These are phyloP conservation scores for Aureobasidium melanogenum DNA, from an alignment of 2,329 filamentous ascomycete species.

Conservation along the genomic window DNA sequence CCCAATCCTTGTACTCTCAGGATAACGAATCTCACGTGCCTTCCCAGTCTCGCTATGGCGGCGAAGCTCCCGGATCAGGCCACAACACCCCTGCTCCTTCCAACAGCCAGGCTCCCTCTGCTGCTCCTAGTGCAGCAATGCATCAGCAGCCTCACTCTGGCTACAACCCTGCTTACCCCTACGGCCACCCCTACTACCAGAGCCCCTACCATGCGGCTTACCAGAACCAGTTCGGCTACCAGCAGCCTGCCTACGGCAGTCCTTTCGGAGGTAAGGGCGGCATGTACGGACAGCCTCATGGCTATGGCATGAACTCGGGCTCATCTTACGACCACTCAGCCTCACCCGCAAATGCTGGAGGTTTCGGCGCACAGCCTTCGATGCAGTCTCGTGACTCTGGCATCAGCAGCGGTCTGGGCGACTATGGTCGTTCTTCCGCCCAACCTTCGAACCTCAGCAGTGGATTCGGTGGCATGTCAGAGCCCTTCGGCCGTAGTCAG, in stretches of 20 bases:
- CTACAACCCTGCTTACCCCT: constrained; percentile 47
- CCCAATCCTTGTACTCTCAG: constrained; percentile 21
- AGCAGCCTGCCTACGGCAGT: constrained; percentile 34
- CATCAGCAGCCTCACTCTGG: constrained; percentile 41
- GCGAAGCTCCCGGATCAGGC: constrained; percentile 75
- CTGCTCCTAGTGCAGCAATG: constrained; percentile 34
- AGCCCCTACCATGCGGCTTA: constrained; percentile 56
- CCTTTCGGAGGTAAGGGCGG: constrained; percentile 46
- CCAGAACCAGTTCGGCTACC: constrained; percentile 51
- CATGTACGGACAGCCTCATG: constrained; percentile 56
- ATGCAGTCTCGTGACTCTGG: constrained; percentile 39
- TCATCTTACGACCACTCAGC: constrained; percentile 54
- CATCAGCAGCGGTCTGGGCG: constrained; percentile 43
- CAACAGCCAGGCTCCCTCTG: constrained; percentile 45
- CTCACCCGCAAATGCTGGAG: constrained; percentile 51
- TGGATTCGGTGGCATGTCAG: constrained; percentile 44
- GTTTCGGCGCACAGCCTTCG: constrained; percentile 36
- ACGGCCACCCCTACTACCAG: constrained; percentile 51
- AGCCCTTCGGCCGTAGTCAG: constrained; percentile 51
- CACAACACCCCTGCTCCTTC: constrained; percentile 84
- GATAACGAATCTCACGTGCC: constrained; percentile 11
- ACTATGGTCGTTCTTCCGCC: constrained; percentile 46
- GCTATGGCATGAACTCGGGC: constrained; percentile 47
- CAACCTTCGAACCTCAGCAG: constrained; percentile 48
- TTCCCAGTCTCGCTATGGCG: constrained; percentile 61